Base-by-base conservation (phyloP, 441 rosid genomes). In the Erysimum pusillum region DNA sequence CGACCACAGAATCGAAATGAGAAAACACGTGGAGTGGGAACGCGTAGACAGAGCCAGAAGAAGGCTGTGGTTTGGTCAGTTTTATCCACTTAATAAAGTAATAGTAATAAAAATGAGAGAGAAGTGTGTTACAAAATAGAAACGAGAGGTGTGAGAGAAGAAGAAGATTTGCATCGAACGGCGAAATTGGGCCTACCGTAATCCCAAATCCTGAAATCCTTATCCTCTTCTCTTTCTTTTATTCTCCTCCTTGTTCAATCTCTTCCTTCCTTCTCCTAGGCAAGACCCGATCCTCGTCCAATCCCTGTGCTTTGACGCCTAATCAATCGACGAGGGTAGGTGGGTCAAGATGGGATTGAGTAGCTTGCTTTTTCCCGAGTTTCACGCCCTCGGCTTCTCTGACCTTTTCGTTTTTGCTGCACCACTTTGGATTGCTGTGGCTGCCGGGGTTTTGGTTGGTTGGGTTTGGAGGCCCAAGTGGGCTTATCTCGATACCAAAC, bases 401-500 rank as follows among this genome's bases (percentile, higher is more conserved):
- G 97, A 87, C 79, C 74, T 91, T 14, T 45, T 83, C 71, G 66
- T 84, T 68, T 77, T 90, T 11, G 82, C 81, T 35, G 78, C 86
- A 38, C 98, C 97, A 15, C 61, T 94, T 0, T 94, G 97, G 95
- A 69, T 87, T 70, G 97, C 92, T 20, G 89, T 90, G n/a, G 17
- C 86, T 64, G 80, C 83, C 72, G 97, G 98, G 54, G 87, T 94
- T 42, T 17, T 94, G 56, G 97, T 92, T 6, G 98, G 98, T 17
- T 94, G 98, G 98, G 78, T 90, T 3, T 94, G 97, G 97, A 89
- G 87, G 76, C 97, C 97, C 32, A 90, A 85, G 54, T 95, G 99
- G 99, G 96, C 96, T 0, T 82, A 82, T 81, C 77, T 87, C 45
- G 82, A 85, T 13, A 0, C 14, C 0, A 69, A 77, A 69, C 74